A percentile compares a stretch with the other conserved stretches of the same genome.
Evolutionary conservation across 1,284 basidiomycete genomes (phyloP).

Genomic region (Moesziomyces globuligerus): DNA sequence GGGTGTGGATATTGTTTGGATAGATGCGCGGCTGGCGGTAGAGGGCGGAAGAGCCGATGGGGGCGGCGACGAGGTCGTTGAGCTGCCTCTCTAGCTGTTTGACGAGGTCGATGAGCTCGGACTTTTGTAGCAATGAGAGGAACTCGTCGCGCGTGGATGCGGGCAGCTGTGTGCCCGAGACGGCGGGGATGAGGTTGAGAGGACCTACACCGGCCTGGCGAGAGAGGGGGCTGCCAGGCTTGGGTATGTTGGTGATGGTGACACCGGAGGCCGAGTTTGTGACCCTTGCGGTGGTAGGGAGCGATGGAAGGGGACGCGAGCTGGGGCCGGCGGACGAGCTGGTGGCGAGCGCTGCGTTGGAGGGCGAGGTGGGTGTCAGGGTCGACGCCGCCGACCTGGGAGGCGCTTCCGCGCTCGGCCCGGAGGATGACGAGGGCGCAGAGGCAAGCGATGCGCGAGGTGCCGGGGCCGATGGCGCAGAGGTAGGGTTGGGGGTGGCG

Average conservation of each 20-base stretch:
- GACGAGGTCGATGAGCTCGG: conserved; percentile 46
- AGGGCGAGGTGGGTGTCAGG: too few relatives aligned
- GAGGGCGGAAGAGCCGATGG: conserved; percentile 32
- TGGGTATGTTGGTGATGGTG: conserved; percentile 47
- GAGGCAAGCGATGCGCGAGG: background rate
- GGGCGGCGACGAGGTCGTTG: conserved; percentile 28
- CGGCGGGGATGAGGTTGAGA: conserved; percentile 32
- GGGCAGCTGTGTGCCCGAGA: conserved; percentile 28
- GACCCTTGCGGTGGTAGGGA: conserved; percentile 6
- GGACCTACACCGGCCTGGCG: conserved; percentile 33
- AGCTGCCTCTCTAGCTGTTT: conserved; percentile 49
- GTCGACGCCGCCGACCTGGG: too few relatives aligned
- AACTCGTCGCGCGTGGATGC: conserved; percentile 26
- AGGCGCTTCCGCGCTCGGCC: too few relatives aligned
- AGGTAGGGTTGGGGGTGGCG: background rate
- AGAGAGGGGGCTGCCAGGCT: conserved; percentile 38
- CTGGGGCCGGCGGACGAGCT: background rate
- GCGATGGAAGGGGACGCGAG: conserved; percentile 5
- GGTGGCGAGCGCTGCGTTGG: conserved; percentile 4
- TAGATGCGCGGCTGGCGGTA: conserved; percentile 45
- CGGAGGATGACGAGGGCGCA: conserved; percentile 1
- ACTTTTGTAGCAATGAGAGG: conserved; percentile 39
- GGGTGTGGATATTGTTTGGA: conserved; percentile 33
- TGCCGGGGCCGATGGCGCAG: conserved; percentile 6
- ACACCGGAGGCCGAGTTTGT: conserved; percentile 21